Evolutionary conservation across 345 rosid species (phyloP).

Genomic region (Citrus unshiu): DNA sequence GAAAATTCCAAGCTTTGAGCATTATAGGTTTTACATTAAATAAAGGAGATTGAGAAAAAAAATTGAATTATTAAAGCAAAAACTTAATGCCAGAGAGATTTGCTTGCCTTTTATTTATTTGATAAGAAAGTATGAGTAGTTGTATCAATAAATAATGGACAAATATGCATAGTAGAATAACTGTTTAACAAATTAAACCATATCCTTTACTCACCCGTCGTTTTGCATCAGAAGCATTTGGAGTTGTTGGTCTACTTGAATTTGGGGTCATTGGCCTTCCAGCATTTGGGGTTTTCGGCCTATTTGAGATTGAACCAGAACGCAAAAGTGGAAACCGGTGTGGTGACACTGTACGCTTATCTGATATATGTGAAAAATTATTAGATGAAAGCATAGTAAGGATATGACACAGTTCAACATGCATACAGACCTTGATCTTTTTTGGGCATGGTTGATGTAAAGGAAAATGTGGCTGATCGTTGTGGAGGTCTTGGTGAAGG

Average conservation of each 20-base stretch:
- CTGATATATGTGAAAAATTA: slow-evolving; percentile 31
- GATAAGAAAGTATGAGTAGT: no score
- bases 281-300: slow-evolving; percentile 65
- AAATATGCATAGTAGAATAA: background rate
- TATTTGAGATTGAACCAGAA: slow-evolving; percentile 64
- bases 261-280: slow-evolving; percentile 53
- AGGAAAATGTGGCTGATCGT: slow-evolving; percentile 71
- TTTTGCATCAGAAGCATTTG: slow-evolving; percentile 46
- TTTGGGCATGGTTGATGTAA: slow-evolving; percentile 58
- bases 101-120: background rate
- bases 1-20: slow-evolving; percentile 8
- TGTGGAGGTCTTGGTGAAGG: slow-evolving; percentile 60
- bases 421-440: slow-evolving; percentile 55
- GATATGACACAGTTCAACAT: background rate
- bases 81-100: background rate
- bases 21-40: background rate
- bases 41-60: background rate
- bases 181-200: background rate
- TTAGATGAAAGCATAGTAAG: background rate
- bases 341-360: slow-evolving; percentile 72
- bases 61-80: background rate
- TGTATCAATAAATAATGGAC: no score
- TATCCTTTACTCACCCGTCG: slow-evolving; percentile 40
- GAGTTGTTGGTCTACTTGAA: slow-evolving; percentile 46
- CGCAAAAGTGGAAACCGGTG: slow-evolving; percentile 79